phyloP scores from a whole-genome alignment of 257 asterid genomes.

The Solanum ahanhuiri region DNA sequence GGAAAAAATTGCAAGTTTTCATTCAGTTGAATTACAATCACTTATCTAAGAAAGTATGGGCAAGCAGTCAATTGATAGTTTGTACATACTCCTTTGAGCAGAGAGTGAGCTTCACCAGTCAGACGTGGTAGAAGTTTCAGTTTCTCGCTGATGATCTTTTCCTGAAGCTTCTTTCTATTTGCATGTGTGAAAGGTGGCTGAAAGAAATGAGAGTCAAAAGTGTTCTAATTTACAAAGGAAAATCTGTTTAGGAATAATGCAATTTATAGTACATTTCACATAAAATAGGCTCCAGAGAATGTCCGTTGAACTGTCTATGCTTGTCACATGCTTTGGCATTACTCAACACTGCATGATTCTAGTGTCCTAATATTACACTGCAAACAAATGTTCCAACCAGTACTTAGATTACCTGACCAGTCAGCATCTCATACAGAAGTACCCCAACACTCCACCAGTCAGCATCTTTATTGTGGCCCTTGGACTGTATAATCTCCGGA shows the following conservation, averaged over 20 bases:
- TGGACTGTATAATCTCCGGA: slow-evolving; percentile 70
- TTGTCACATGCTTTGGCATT: neutral
- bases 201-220: neutral
- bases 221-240: neutral
- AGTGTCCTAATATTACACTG: neutral
- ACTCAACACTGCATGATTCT: neutral
- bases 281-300: neutral
- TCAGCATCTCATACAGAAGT: slow-evolving; percentile 81
- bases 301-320: neutral
- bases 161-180: slow-evolving; percentile 88
- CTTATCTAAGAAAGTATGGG: neutral
- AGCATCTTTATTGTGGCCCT: slow-evolving; percentile 76
- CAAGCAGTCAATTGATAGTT: neutral
- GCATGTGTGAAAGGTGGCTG: slow-evolving; percentile 87
- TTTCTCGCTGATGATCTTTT: slow-evolving; percentile 74
- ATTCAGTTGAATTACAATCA: neutral
- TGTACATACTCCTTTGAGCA: slow-evolving; percentile 57
- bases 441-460: slow-evolving; percentile 97
- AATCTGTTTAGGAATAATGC: neutral
- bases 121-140: slow-evolving; percentile 81
- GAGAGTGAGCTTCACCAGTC: slow-evolving; percentile 63
- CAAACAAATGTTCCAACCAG: neutral
- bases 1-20: neutral
- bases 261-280: neutral
- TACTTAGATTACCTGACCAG: slow-evolving; percentile 54